Evolutionary conservation across 495 filamentous ascomycete species (phyloP).

Genomic region (Podospora tetraspora): DNA sequence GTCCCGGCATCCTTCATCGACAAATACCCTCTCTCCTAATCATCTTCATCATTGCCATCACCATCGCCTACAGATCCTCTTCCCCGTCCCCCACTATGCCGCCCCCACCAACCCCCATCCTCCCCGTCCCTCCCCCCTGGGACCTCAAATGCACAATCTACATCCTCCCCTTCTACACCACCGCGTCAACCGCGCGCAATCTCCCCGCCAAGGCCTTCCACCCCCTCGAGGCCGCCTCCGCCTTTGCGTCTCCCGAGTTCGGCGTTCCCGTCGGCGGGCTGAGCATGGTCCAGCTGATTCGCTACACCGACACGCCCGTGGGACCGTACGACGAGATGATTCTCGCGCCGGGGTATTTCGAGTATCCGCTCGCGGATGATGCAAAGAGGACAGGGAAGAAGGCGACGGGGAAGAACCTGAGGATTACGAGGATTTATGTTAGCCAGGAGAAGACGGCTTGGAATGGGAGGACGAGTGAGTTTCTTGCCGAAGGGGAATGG

Average conservation of each 20-base stretch:
- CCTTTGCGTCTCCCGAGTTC: constrained; percentile 24
- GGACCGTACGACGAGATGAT: constrained; percentile 50
- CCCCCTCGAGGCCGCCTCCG: constrained; percentile 37
- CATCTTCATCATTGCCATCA: too few relatives aligned
- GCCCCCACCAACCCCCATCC: constrained; percentile 5
- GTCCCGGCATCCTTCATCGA: not conserved
- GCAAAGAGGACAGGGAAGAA: constrained; percentile 19
- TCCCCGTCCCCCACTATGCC: not conserved
- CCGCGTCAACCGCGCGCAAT: constrained; percentile 14
- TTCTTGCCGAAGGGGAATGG: not conserved
- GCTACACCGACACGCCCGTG: constrained; percentile 46
- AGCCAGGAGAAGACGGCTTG: constrained; percentile 43
- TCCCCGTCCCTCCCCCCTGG: constrained; percentile 36
- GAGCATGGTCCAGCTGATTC: constrained; percentile 42
- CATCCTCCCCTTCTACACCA: constrained; percentile 35
- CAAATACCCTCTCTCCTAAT: too few relatives aligned
- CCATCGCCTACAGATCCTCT: not conserved
- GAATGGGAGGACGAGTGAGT: constrained; percentile 40
- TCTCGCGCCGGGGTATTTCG: constrained; percentile 42
- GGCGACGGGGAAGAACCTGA: constrained; percentile 20
- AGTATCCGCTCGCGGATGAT: constrained; percentile 26
- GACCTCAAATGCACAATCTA: constrained; percentile 36
- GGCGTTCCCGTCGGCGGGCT: constrained; percentile 41
- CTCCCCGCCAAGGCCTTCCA: constrained; percentile 34
- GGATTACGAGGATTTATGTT: constrained; percentile 48